Evolutionary conservation across 78 protist species (phyloP), one percentile per base, ranked within the genome.

Genomic region (Bodo saltans): DNA sequence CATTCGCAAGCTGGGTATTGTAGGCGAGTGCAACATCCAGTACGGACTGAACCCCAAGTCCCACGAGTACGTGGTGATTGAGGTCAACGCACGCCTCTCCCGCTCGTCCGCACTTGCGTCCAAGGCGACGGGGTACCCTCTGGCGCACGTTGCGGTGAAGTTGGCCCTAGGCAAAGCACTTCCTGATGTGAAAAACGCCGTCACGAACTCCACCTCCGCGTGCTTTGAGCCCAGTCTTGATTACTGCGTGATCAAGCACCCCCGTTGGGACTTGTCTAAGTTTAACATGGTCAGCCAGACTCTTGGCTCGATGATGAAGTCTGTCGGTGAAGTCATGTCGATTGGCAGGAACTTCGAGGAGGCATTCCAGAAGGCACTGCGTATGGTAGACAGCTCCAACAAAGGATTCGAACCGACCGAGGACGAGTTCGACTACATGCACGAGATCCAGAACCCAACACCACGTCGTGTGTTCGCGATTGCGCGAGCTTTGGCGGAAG

Each of bases 21-120:
- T 97, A 25, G 99, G 99, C 79, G 99, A 97, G 91, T 97, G 99
- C 91, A 97, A 97, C 91, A 94, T 97, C 69, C 99, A 93, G 83
- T 97, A 92, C 78, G 98, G 98, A 2, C 90, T 97, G 53, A 88
- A 97, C 90, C 99, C 99, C n/a, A 28, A 83, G 69, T 88, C 92
- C 27, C 83, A 88, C 34, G 92, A 89, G 70, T 92, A 91, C 87
- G 79, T 85, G 73, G 90, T 95, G 86, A 91, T 93, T 47, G 95
- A 93, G 78, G 97, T 94, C n/a, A 96, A 96, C 85, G 97, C 99
- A 0, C 94, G 99, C 40, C 94, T 96, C 38, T 90, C 94, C 27
- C 94, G 99, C 68, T 83, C 90, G n/a, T 88, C 95, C 0, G 99
- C 99, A 27, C 92, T 95, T 21, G 99, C 97, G 29, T 86, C 93